Evolutionary conservation across 345 rosid genomes (phyloP), one percentile per base, ranked within the genome.

Genomic region (Salix koriyanagi): DNA sequence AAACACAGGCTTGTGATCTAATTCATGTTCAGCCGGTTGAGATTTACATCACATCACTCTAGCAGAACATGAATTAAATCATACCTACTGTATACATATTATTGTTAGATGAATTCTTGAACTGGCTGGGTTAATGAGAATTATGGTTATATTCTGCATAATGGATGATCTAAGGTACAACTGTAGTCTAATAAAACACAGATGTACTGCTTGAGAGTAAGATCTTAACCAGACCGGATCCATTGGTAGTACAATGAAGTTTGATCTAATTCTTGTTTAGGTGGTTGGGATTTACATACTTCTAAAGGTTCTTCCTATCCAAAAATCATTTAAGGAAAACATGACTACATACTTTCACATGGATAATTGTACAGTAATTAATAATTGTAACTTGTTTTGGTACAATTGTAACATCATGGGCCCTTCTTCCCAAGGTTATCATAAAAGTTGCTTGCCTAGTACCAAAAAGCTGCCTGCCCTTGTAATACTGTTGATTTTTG

Each of bases 141-240:
- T 76, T 88, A 86, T 77, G 85, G 82, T 26, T 91, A 82, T 88
- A 84, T 86, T 88, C 94, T 86, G 88, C 94, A 89, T 62, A 86
- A 88, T 44, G 90, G 90, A 21, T 91, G 92, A 19, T 91, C 92
- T 36, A 92, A 95, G 99, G 99, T 91, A 86, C 36, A 76, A 48
- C 13, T 12, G 37, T 70, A 21, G 9, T 58, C 4, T 58, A 58
- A 58, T 58, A 6, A n/a, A 58, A 58, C 62, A n/a, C 11, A 10
- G 62, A 58, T 10, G 14, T 9, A 58, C 62, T n/a, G 28, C 12
- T 58, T n/a, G 28, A 58, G 28, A 9, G 28, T 58, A 23, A n/a
- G 14, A 58, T n/a, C 62, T 58, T n/a, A 58, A n/a, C 28, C 25
- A 9, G 5, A 58, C 28, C 10, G 28, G 28, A n/a, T 58, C 28